Evolutionary conservation across 805 yeast genomes (phyloP).

Genomic region (Pichia nanzhaoensis): DNA sequence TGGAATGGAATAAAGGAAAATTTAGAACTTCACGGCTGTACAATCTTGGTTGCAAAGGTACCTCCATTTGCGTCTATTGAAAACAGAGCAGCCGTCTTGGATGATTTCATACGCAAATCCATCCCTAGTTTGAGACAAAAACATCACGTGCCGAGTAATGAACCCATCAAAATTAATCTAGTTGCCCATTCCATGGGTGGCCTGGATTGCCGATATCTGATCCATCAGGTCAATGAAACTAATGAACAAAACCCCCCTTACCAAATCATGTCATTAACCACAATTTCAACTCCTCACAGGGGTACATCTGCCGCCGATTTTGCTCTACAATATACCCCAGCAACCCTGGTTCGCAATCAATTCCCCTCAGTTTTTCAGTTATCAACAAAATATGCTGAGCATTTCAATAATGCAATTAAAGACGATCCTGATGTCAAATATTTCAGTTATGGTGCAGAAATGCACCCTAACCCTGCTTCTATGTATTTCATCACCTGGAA

Average conservation of each 20-base stretch:
- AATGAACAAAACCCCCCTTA: conserved; percentile 31
- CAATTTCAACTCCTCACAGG: conserved; percentile 82
- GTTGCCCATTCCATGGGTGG: conserved; percentile 97
- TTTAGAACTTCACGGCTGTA: conserved; percentile 54
- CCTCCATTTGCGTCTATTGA: conserved; percentile 77
- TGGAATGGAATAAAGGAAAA: conserved; percentile 76
- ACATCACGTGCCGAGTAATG: conserved; percentile 25
- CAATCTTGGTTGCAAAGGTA: conserved; percentile 66
- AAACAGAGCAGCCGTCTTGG: conserved; percentile 55
- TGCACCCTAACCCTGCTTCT: conserved; percentile 55
- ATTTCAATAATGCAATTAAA: conserved; percentile 46
- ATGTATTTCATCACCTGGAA: conserved; percentile 60
- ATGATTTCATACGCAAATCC: conserved; percentile 38
- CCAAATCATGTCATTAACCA: conserved; percentile 64
- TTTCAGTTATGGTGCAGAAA: conserved; percentile 78
- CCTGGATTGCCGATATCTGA: conserved; percentile 71
- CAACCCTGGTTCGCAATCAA: conserved; percentile 13
- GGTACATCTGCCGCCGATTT: conserved; percentile 83
- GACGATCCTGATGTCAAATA: conserved; percentile 62
- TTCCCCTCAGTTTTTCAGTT: conserved; percentile 51
- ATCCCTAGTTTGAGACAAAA: conserved; percentile 13
- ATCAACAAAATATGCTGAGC: conserved; percentile 45
- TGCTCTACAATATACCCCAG: conserved; percentile 32
- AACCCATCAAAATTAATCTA: conserved; percentile 53
- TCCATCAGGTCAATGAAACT: conserved; percentile 43